phyloP scores from a whole-genome alignment of 2,329 filamentous ascomycete genomes.

The Xylariales sp. region DNA sequence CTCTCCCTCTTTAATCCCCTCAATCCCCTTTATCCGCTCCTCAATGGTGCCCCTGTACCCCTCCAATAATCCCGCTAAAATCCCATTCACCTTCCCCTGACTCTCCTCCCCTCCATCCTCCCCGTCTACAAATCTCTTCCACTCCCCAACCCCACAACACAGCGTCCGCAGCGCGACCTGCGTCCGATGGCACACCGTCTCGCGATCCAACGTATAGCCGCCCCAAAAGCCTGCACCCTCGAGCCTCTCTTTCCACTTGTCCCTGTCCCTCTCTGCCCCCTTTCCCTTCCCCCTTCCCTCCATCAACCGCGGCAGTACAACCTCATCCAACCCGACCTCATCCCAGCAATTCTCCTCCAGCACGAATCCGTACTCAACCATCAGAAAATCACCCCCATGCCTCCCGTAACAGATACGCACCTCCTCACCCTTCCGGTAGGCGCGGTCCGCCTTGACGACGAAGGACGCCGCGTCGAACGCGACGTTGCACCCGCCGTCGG shows the following conservation, averaged over 20 bases:
- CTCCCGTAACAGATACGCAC: conserved; percentile 65
- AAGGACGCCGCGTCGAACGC: conserved; percentile 47
- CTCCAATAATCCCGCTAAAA: conserved; percentile 34
- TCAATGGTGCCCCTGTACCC: conserved; percentile 31
- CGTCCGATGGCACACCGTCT: conserved; percentile 50
- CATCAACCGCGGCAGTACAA: conserved; percentile 35
- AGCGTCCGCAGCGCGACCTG: conserved; percentile 46
- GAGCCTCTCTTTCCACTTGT: conserved; percentile 32
- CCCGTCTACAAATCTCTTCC: conserved; percentile 42
- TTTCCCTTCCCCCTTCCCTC: background rate
- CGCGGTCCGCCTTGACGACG: conserved; percentile 45
- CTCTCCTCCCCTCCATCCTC: conserved; percentile 41
- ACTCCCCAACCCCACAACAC: conserved; percentile 33
- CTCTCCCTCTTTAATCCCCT: conserved; percentile 25
- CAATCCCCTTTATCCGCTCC: conserved; percentile 25
- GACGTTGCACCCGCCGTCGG: conserved; percentile 46
- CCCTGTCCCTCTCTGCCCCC: background rate
- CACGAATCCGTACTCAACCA: conserved; percentile 61
- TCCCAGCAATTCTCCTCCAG: conserved; percentile 45
- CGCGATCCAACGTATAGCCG: conserved; percentile 45
- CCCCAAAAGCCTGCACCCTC: conserved; percentile 45
- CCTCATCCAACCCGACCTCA: conserved; percentile 42
- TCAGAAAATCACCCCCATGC: conserved; percentile 68
- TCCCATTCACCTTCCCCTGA: conserved; percentile 31
- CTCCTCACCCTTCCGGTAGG: conserved; percentile 56